A percentile compares a stretch with the other conserved stretches of the same genome.
Conservation (phyloP, 768 basidiomycete species). For the Mycena vitilis region DNA sequence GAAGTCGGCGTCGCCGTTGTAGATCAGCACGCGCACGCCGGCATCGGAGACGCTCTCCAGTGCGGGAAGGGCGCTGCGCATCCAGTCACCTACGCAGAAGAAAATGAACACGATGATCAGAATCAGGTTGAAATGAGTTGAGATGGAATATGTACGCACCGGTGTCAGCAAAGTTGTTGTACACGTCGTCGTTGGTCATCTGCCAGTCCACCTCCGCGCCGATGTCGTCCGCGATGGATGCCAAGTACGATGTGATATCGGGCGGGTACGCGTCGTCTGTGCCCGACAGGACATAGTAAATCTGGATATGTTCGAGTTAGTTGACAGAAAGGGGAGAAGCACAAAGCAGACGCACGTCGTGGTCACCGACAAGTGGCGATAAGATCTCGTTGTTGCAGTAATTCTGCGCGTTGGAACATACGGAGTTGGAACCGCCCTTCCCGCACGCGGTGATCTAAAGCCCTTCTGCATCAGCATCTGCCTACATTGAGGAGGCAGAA, state of each 20-base stretch:
- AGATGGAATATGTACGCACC: background rate
- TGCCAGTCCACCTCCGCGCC: slow-evolving; percentile 60
- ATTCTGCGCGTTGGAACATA: slow-evolving; percentile 67
- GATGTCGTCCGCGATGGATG: slow-evolving; percentile 48
- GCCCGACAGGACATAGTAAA: slow-evolving; percentile 61
- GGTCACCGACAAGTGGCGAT: slow-evolving; percentile 64
- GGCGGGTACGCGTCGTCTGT: slow-evolving; percentile 66
- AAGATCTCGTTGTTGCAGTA: slow-evolving; percentile 71
- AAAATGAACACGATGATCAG: too few species aligned
- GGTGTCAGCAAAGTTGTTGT: slow-evolving; percentile 59
- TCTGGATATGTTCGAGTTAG: slow-evolving; percentile 35
- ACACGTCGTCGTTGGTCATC: slow-evolving; percentile 54
- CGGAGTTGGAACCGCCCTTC: slow-evolving; percentile 56
- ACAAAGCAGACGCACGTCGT: slow-evolving; percentile 52
- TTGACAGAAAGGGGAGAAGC: background rate
- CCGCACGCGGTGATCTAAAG: slow-evolving; percentile 62
- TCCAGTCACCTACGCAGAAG: slow-evolving; percentile 35
- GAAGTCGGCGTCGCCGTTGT: slow-evolving; percentile 61
- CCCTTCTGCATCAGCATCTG: slow-evolving; percentile 35
- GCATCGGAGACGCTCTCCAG: slow-evolving; percentile 69
- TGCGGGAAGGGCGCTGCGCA: slow-evolving; percentile 49
- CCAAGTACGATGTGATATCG: slow-evolving; percentile 48
- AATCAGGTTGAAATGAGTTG: too few species aligned
- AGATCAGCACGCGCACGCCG: slow-evolving; percentile 57
- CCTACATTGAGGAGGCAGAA: too few species aligned